Base-by-base conservation (phyloP, 495 filamentous ascomycete species). In the Monascus purpureus region DNA sequence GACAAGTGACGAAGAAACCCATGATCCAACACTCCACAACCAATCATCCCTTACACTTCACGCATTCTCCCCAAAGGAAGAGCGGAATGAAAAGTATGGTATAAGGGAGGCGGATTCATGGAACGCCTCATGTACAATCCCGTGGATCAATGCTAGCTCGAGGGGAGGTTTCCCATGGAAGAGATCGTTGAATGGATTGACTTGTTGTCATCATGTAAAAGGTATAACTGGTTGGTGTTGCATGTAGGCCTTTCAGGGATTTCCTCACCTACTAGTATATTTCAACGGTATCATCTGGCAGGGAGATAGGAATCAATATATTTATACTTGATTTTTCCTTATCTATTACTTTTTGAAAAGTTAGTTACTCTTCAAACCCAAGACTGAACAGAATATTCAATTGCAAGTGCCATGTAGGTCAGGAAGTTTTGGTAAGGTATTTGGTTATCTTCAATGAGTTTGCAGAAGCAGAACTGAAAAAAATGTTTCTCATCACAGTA, bases 111-210 rank as follows among this genome's bases (percentile, higher is more conserved):
- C 33, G 47, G 43, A 40, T 35, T 19, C 32, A 67, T 83, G 75
- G 68, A 73, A 75, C 71, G 65, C 32, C 38, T 42, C 24, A 26
- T 42, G 41, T 33, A 31, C 34, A 38, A 35, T 28, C 34, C 37
- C 45, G 39, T 38, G 30, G 37, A 24, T 17, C 36, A 33, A 40
- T 47, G 42, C 42, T 31, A 38, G 50, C 46, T 39, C 52, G 50
- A 57, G 45, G 47, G 58, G 55, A 46, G 57, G 56, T 61, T 82
- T 70, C 78, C 80, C 61, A 43, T n/a, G n/a, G 53, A 62, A 41
- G 61, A 72, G 69, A 67, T 95, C 82, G 72, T 92, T 79, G 88
- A 96, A 96, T 96, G 88, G 88, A 96, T 96, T 81, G 77, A 84
- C 87, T 87, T 65, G 60, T 72, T 80, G 73, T 93, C 86, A 94